Percentiles rank a stretch among this genome's conserved stretches.
Conservation (phyloP, 2,329 filamentous ascomycete species). For the Peltaster fructicola region DNA sequence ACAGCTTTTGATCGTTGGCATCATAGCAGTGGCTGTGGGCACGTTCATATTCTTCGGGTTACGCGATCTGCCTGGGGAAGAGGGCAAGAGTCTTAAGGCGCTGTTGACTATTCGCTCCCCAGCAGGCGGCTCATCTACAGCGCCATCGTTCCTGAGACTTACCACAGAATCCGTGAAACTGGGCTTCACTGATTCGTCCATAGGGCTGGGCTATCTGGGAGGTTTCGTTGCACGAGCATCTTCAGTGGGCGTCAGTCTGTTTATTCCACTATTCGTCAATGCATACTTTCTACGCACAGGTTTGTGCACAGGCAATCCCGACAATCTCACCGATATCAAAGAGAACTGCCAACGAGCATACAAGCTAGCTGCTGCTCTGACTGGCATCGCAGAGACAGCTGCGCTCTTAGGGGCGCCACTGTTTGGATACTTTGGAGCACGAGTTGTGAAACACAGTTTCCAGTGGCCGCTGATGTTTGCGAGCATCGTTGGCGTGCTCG, state of each 20-base stretch:
- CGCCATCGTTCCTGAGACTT: constrained; percentile 33
- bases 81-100: constrained; percentile 50
- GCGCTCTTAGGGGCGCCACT: constrained; percentile 70
- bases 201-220: constrained; percentile 75
- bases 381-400: constrained; percentile 72
- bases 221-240: constrained; percentile 91
- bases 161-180: constrained; percentile 31
- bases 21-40: constrained; percentile 47
- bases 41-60: constrained; percentile 71
- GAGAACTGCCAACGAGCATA: constrained; percentile 75
- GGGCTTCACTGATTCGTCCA: constrained; percentile 57
- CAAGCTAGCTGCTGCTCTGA: constrained; percentile 68
- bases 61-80: constrained; percentile 49
- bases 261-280: constrained; percentile 85
- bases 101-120: constrained; percentile 17
- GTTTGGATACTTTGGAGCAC: constrained; percentile 72
- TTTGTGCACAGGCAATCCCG: constrained; percentile 44
- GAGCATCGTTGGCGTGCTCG: constrained; percentile 54
- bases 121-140: constrained; percentile 6
- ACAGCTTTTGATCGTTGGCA: constrained; percentile 72
- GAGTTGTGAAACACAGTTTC: constrained; percentile 29
- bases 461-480: constrained; percentile 61
- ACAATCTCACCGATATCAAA: constrained; percentile 47
- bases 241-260: constrained; percentile 85
- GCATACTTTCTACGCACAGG: constrained; percentile 71